phyloP scores from a whole-genome alignment of 1,139 yeast species.

The Pichia sp. region DNA sequence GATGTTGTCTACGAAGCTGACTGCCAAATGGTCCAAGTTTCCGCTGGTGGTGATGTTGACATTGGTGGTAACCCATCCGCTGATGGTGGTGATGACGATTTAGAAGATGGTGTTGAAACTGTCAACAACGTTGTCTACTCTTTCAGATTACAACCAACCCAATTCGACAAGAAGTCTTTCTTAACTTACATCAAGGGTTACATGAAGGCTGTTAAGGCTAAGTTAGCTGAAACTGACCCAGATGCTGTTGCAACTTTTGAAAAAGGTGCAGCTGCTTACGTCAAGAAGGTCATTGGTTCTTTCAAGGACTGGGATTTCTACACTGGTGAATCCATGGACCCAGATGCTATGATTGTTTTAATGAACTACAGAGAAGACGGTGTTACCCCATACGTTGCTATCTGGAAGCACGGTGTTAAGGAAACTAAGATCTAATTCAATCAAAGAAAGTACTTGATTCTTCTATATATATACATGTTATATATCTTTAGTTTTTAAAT shows the following conservation, averaged over 20 bases:
- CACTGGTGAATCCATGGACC: constrained; percentile 99
- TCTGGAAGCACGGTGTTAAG: constrained; percentile 97
- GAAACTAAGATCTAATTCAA: constrained; percentile 73
- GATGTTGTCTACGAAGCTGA: constrained; percentile 94
- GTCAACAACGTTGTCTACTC: constrained; percentile 98
- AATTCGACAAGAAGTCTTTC: constrained; percentile 96
- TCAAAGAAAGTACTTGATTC: too few relatives aligned
- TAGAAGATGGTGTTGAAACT: constrained; percentile 76
- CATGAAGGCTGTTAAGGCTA: constrained; percentile 92
- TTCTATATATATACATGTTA: background rate
- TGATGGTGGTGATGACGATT: constrained; percentile 81
- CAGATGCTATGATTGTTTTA: constrained; percentile 95
- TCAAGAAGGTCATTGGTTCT: constrained; percentile 88
- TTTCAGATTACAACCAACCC: constrained; percentile 93
- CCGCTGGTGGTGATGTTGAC: constrained; percentile 81
- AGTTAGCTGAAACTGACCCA: constrained; percentile 83
- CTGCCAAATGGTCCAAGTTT: constrained; percentile 85
- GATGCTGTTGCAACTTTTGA: constrained; percentile 81
- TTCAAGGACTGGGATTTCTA: constrained; percentile 99
- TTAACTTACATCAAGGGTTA: constrained; percentile 93
- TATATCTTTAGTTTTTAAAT: constrained; percentile 28
- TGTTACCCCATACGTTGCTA: constrained; percentile 90
- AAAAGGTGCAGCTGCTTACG: constrained; percentile 94
- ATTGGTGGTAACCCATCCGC: constrained; percentile 99
- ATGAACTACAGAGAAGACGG: constrained; percentile 99